Evolutionary conservation across 1,139 yeast species (phyloP), one percentile per base, ranked within the genome.

Genomic region (Casaregolazyma suthepensis): DNA sequence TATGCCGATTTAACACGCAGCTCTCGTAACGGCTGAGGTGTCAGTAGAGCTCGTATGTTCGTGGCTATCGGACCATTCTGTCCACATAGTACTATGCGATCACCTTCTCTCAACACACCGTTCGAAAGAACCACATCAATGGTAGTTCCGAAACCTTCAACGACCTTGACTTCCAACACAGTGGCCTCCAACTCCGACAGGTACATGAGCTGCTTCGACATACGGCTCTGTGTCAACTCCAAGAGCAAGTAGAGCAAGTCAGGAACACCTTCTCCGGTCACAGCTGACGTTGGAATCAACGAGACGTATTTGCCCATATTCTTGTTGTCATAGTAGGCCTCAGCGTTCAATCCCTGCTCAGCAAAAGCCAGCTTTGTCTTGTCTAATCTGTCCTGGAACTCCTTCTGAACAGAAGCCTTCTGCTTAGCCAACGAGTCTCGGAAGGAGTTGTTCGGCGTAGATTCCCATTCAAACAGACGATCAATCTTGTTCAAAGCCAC

Each of bases 241-340:
- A 94, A 80, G 68, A 94, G 79, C 71, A 94, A 81, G 93, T 96
- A 91, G 68, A 94, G 82, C 75, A 94, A 80, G 81, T 94, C 99
- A 48, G 99, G 99, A 63, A 94, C 94, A 85, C 99, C 99, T 75
- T 94, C 99, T 72, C 99, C 99, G 29, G 98, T 91, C 49, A 91
- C 95, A 55, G 99, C 99, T 57, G 98, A 91, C 13, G 99, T 93
- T 63, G 99, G 99, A 53, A 94, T 96, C 65, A 94, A 85, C 42
- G 98, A 90, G 56, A 94, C 99, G 66, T 85, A 88, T 71, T 88
- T 88, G 56, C 97, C 75, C 80, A 93, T 77, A 75, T 91, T 93
- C 73, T 87, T 87, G 79, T 94, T 94, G 72, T 93, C 89, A 84
- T 78, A 93, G 74, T 94, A 94, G 61, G 93, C 80, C 75, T 93